These are phyloP conservation scores for Geoglossum cookeanum DNA, from an alignment of 2,329 filamentous ascomycete species.

Conservation along the genomic window DNA sequence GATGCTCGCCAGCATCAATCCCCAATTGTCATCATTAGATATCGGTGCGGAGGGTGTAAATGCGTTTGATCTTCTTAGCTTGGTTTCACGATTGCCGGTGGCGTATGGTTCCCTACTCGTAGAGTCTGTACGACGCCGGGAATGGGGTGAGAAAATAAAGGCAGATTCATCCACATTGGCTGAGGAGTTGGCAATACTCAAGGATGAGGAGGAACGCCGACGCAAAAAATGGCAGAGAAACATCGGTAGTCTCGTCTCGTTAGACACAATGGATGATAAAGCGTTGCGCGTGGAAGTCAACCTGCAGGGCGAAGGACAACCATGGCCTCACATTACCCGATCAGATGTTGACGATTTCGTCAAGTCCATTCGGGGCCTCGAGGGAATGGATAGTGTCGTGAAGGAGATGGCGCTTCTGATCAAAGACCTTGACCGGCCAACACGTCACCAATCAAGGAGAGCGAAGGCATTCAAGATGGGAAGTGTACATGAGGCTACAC, in stretches of 20 bases:
- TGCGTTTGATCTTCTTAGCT: constrained; percentile 60
- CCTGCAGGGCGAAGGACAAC: constrained; percentile 55
- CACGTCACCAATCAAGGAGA: constrained; percentile 68
- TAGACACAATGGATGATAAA: constrained; percentile 45
- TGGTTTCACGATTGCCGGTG: constrained; percentile 67
- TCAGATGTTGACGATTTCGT: constrained; percentile 62
- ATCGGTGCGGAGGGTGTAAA: constrained; percentile 57
- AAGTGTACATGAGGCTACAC: constrained; percentile 74
- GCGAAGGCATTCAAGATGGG: constrained; percentile 93
- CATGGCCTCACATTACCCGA: constrained; percentile 61
- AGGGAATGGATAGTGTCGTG: constrained; percentile 45
- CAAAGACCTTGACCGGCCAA: constrained; percentile 61
- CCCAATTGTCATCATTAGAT: constrained; percentile 50
- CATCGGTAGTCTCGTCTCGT: constrained; percentile 54
- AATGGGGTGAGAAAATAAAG: constrained; percentile 85
- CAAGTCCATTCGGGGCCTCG: constrained; percentile 41
- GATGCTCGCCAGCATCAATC: constrained; percentile 50
- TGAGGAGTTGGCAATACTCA: constrained; percentile 81
- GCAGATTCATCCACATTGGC: constrained; percentile 70
- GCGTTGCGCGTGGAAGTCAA: constrained; percentile 71
- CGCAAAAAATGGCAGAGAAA: constrained; percentile 80
- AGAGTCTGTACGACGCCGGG: constrained; percentile 67
- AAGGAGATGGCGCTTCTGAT: constrained; percentile 59
- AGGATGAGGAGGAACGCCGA: constrained; percentile 80
- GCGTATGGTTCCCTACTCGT: constrained; percentile 79